Evolutionary conservation across 163 green algal genomes (phyloP).

Genomic region (Volvox carteri): DNA sequence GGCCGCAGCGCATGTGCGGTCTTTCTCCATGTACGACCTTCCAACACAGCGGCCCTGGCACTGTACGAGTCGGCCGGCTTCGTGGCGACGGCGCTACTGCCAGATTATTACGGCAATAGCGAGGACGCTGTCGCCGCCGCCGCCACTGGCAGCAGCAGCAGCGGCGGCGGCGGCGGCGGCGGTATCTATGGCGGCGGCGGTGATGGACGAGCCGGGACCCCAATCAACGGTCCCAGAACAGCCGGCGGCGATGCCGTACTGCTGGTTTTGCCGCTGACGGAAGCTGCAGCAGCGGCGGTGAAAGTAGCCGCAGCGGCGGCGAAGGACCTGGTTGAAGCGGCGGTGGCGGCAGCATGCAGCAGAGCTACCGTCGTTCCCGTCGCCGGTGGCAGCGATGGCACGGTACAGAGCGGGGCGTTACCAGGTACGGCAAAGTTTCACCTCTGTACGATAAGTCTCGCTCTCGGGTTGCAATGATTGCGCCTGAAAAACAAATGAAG

Average conservation of each 20-base stretch:
- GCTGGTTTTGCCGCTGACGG: slow-evolving; percentile 53
- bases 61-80: slow-evolving; percentile 42
- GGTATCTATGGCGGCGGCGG: neutral
- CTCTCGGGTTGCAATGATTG: too few species aligned
- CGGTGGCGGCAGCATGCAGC: neutral
- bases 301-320: neutral
- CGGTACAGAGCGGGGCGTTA: neutral
- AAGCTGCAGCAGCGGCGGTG: slow-evolving; percentile 10
- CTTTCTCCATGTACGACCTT: slow-evolving; percentile 46
- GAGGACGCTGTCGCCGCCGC: neutral
- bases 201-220: neutral
- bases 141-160: neutral
- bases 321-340: neutral
- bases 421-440: neutral
- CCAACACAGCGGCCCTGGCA: slow-evolving; percentile 18
- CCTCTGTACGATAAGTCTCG: too few species aligned
- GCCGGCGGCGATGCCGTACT: slow-evolving; percentile 45
- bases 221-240: neutral
- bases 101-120: slow-evolving; percentile 11
- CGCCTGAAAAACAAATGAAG: too few species aligned
- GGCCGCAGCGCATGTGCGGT: slow-evolving; percentile 48
- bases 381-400: neutral
- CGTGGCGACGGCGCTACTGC: slow-evolving; percentile 28
- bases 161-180: neutral
- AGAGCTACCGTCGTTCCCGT: neutral